Conservation (phyloP, 495 filamentous ascomycete species). For the Neohortaea acidophila region DNA sequence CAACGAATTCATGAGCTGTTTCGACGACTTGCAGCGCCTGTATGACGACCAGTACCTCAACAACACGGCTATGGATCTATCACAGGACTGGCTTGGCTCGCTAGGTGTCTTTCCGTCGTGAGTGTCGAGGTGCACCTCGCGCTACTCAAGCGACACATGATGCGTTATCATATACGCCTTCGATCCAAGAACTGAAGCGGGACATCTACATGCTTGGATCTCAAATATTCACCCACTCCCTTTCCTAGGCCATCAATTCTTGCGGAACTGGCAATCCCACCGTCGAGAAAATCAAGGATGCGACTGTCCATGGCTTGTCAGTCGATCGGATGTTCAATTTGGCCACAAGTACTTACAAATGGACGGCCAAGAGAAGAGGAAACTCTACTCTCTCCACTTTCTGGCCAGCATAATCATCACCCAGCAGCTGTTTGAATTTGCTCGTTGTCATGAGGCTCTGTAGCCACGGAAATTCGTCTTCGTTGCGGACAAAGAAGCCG, state of each 20-base stretch:
- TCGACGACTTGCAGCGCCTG: constrained; percentile 9
- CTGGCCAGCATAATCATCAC: not conserved
- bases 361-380: not conserved
- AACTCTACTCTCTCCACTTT: not conserved
- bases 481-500: not conserved
- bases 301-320: not conserved
- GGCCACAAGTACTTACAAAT: not conserved
- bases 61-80: constrained; percentile 10
- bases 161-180: not conserved
- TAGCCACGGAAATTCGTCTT: not conserved
- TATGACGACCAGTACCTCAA: constrained; percentile 10
- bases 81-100: constrained; percentile 11
- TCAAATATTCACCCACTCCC: constrained; percentile 3
- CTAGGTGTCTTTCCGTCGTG: not conserved
- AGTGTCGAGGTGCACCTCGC: too few species aligned
- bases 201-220: constrained; percentile 4
- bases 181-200: not conserved
- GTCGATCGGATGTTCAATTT: too few species aligned
- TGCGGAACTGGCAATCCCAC: constrained; percentile 2
- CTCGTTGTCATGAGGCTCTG: not conserved
- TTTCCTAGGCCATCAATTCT: not conserved
- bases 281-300: not conserved
- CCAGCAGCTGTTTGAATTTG: constrained; percentile 1
- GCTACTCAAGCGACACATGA: too few species aligned
- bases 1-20: constrained; percentile 10